Evolutionary conservation across 1,139 yeast genomes (phyloP), one percentile per base, ranked within the genome.

Genomic region (Pneumocystis canis): DNA sequence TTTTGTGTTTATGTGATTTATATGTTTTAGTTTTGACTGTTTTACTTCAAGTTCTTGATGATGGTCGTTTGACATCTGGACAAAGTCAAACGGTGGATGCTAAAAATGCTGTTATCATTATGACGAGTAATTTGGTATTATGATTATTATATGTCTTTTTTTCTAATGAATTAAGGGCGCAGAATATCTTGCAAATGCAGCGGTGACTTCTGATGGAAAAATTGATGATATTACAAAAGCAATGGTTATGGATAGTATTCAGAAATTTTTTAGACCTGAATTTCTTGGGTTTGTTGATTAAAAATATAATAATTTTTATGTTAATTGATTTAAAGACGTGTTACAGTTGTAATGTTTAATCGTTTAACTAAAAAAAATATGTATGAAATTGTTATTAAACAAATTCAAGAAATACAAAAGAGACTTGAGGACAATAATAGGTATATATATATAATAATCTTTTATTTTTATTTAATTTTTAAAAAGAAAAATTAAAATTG

Each of bases 251-350:
- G 80, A 78, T 57, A 80, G 94, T 0, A 96, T 92, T n/a, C 82
- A 86, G 70, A 79, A 81, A 4, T 98, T 92, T 74, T 92, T 94
- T 82, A 84, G 97, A 74, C 98, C 99, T 5, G 99, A 94, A 75
- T 92, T 94, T 77, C 80, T 92, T 73, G 94, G 94, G 79, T 87
- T 98, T 79, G 89, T 92, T 68, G 85, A 96, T 2, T 87, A 95
- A 33, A 89, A 89, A 69, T 57, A 1, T 57, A 20, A 11, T 9
- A 9, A 25, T 47, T 20, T 28, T 9, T 47, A 9, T 16, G 11
- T n/a, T 47, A 47, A 47, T 47, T 16, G 30, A 47, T 47, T 9
- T 11, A 47, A n/a, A 47, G 54, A 25, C 54, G 54, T 1, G 25
- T n/a, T 25, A 47, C 54, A 3, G 54, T 47, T 25, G 89, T 92